These are phyloP conservation scores for Cenchrus purpureus DNA, from an alignment of 176 grass and related monocot species.

Conservation along the genomic window DNA sequence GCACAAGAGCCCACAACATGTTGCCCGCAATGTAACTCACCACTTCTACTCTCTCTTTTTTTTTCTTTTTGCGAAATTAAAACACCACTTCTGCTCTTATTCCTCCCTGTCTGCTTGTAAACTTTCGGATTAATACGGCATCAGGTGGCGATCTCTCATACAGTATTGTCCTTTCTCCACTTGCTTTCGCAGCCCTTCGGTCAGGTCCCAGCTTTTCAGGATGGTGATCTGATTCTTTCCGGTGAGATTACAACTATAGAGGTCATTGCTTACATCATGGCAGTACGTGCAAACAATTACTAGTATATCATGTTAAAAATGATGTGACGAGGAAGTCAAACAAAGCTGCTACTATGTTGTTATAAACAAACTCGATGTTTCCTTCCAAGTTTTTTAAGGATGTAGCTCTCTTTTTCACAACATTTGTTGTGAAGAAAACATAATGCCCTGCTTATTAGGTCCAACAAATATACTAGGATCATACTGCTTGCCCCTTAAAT, in stretches of 20 bases:
- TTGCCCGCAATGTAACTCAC: constrained; percentile 30
- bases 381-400: too few relatives aligned
- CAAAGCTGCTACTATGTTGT: neutral
- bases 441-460: too few relatives aligned
- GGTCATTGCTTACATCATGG: neutral
- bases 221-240: constrained; percentile 45
- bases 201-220: constrained; percentile 55
- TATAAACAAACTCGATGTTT: neutral
- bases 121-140: neutral
- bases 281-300: neutral
- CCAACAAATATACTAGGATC: too few relatives aligned
- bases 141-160: neutral
- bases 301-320: neutral
- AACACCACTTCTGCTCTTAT: neutral
- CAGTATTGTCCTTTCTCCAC: neutral
- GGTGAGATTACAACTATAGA: constrained; percentile 19
- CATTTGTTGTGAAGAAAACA: too few relatives aligned
- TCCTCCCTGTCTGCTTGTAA: neutral
- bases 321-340: neutral
- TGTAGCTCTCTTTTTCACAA: too few relatives aligned
- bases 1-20: constrained; percentile 44
- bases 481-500: too few relatives aligned
- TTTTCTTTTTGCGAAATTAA: too few relatives aligned
- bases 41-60: neutral
- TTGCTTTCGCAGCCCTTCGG: constrained; percentile 47